Evolutionary conservation across 768 basidiomycete genomes (phyloP).

Genomic region (Boletus eberwhitei): DNA sequence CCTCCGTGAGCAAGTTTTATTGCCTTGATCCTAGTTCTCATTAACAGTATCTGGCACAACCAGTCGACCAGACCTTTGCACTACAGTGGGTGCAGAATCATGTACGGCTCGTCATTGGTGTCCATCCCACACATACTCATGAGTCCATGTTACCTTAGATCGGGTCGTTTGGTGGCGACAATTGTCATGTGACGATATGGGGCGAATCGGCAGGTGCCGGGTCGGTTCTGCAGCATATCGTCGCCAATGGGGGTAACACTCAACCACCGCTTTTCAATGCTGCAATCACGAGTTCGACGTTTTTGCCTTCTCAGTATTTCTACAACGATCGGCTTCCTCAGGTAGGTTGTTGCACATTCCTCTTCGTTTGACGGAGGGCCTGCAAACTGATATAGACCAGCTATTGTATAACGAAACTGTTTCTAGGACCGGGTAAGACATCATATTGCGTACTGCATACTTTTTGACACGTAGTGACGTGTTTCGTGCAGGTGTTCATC

Average conservation of each 20-base stretch:
- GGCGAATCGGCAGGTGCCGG: conserved; percentile 36
- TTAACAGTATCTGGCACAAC: not conserved
- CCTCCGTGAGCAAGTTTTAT: conserved; percentile 22
- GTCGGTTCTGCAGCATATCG: conserved; percentile 33
- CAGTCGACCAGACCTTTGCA: conserved; percentile 38
- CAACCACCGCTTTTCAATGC: conserved; percentile 33
- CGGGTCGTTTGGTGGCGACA: conserved; percentile 33
- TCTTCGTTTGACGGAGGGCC: not conserved
- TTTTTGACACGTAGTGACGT: conserved; percentile 2
- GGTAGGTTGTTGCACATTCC: conserved; percentile 9
- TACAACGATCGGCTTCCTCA: conserved; percentile 32
- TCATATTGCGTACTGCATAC: not conserved
- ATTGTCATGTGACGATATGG: conserved; percentile 34
- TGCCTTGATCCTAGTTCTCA: not conserved
- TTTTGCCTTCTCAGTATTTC: conserved; percentile 32
- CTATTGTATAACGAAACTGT: conserved; percentile 13
- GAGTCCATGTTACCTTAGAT: conserved; percentile 24
- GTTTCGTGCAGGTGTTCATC: conserved; percentile 30
- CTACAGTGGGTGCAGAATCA: conserved; percentile 36
- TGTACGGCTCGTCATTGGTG: conserved; percentile 11
- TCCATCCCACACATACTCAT: not conserved
- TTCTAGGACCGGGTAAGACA: conserved; percentile 10
- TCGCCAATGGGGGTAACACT: conserved; percentile 33
- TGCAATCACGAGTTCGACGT: conserved; percentile 33
- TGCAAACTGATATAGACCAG: conserved; percentile 7